A percentile compares a stretch with the other conserved stretches of the same genome.
Conservation (phyloP, 306 rosid genomes). For the Vicia sativa region DNA sequence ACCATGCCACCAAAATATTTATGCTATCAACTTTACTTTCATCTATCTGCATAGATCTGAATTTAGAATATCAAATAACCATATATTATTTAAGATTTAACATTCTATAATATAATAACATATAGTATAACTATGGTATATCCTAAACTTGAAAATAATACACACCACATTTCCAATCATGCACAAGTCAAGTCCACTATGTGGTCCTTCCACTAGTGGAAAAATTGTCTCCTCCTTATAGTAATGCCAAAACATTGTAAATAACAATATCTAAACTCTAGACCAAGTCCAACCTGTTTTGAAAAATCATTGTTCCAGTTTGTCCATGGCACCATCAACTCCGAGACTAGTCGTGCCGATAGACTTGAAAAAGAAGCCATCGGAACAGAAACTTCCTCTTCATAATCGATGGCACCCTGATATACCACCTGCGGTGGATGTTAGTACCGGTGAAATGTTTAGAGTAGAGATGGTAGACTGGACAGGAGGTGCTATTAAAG, state of each 20-base stretch:
- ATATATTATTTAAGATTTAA: no score
- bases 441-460: conserved; percentile 50
- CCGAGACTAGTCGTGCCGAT: conserved; percentile 62
- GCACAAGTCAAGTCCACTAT: conserved; percentile 3
- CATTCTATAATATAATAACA: no score
- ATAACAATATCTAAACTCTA: conserved; percentile 12
- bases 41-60: no score
- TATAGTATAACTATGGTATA: background rate
- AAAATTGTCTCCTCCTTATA: no score
- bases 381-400: conserved; percentile 70
- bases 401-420: conserved; percentile 93
- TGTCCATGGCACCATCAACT: conserved; percentile 66
- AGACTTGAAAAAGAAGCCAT: conserved; percentile 70
- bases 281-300: background rate
- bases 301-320: background rate
- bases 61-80: no score
- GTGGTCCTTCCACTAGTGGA: no score
- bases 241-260: conserved; percentile 25
- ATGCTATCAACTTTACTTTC: no score
- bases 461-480: conserved; percentile 84
- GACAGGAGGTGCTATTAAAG: conserved; percentile 75
- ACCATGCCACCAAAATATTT: no score
- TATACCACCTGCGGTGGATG: conserved; percentile 50
- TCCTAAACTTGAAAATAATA: background rate
- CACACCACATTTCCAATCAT: background rate